Base-by-base conservation (phyloP, 768 basidiomycete genomes). In the Strobilomyces echinocephalus region DNA sequence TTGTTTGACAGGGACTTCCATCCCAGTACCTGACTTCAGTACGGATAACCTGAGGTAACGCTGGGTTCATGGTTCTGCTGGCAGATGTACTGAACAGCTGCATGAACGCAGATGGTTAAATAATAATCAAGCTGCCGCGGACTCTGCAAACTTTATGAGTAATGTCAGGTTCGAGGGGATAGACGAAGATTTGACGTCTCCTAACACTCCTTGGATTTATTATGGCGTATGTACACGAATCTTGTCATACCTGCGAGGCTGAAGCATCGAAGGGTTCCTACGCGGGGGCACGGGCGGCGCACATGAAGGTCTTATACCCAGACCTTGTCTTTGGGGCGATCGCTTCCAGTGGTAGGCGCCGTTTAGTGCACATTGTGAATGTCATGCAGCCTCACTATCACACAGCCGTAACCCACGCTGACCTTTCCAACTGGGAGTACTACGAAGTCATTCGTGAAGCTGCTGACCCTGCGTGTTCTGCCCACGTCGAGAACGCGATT, bases 211-310 rank as follows among this genome's bases (percentile, higher is more conserved):
- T 9, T 93, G 91, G 91, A 91, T 93, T 51, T 93, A 95, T 67
- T 95, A 95, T 62, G 95, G 95, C 14, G 94, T 91, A 67, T 39
- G 82, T 55, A 18, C 21, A 1, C 35, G 12, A 20, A 26, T n/a
- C 35, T 30, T 49, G 8, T 43, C n/a, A 16, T 20, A 4, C 36
- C 15, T 35, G 11, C 0, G n/a, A 26, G 49, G 33, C 40, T 57
- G 33, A 58, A 4, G 10, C n/a, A 28, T 57, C 38, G 5, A 59
- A 20, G 86, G 88, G 89, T 8, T 93, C 90, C 1, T 95, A 95
- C 60, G 93, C 93, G 10, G 95, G 95, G 55, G 95, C 94, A 8
- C 84, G 94, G 12, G 86, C 93, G 0, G 95, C 95, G 0, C 91
- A 95, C 63, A 92, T 95, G 87, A 83, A 81, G 50, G 73, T 91